Conservation (phyloP, 495 filamentous ascomycete species). For the Neurospora pannonica region DNA sequence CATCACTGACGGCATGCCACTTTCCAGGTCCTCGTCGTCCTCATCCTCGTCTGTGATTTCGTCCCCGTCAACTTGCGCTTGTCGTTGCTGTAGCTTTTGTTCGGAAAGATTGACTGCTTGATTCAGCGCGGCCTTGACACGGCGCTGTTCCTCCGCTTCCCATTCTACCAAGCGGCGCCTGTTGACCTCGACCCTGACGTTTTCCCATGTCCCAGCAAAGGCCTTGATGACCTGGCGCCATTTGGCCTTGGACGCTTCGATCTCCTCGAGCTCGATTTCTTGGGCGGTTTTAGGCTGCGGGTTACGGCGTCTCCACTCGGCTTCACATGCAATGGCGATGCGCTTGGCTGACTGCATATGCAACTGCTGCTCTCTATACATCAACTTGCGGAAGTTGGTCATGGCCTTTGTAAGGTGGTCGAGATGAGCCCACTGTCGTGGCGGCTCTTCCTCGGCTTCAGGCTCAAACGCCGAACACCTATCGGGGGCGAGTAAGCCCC, state of each 20-base stretch:
- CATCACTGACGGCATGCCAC: conserved; percentile 45
- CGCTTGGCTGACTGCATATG: conserved; percentile 61
- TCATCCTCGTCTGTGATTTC: conserved; percentile 31
- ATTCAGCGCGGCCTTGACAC: conserved; percentile 73
- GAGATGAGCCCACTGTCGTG: conserved; percentile 69
- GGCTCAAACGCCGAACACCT: conserved; percentile 67
- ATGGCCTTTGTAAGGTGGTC: conserved; percentile 81
- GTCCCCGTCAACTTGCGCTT: conserved; percentile 34
- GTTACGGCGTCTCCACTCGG: conserved; percentile 54
- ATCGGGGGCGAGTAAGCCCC: conserved; percentile 62
- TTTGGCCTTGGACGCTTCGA: conserved; percentile 34
- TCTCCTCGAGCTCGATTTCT: conserved; percentile 52
- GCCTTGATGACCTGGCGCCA: conserved; percentile 65
- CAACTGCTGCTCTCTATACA: conserved; percentile 64
- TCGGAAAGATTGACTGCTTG: conserved; percentile 68
- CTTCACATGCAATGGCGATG: conserved; percentile 49
- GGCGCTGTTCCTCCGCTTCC: conserved; percentile 76
- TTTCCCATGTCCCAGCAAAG: conserved; percentile 67
- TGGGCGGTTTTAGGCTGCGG: conserved; percentile 64
- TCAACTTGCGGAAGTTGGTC: conserved; percentile 64
- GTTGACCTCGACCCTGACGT: conserved; percentile 67
- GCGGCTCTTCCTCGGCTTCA: conserved; percentile 65
- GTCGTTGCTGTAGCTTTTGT: conserved; percentile 44
- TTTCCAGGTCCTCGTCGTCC: conserved; percentile 39
- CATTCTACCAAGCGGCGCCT: conserved; percentile 60